A percentile compares a stretch with the other conserved stretches of the same genome.
These are phyloP conservation scores for Prunus mira DNA, from an alignment of 306 rosid species.

Conservation along the genomic window DNA sequence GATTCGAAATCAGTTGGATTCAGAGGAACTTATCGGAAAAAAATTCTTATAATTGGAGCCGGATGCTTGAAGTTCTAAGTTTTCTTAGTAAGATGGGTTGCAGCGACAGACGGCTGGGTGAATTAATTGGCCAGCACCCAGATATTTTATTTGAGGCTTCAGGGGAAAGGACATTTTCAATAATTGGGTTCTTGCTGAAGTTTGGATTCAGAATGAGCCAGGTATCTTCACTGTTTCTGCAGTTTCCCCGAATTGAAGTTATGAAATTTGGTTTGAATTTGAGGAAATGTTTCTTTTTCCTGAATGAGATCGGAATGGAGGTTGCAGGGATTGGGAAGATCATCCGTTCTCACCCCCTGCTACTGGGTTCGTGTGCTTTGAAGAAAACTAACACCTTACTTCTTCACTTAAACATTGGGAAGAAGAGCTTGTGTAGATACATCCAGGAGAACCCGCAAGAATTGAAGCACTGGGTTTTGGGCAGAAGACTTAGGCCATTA, in stretches of 20 bases:
- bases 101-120: conserved; percentile 37
- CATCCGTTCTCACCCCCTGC: conserved; percentile 41
- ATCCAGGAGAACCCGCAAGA: conserved; percentile 53
- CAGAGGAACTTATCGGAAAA: conserved; percentile 35
- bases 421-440: conserved; percentile 43
- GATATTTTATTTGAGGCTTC: conserved; percentile 62
- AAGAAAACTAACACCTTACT: conserved; percentile 54
- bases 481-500: conserved; percentile 38
- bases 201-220: conserved; percentile 47
- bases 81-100: conserved; percentile 42
- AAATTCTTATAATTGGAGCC: conserved; percentile 51
- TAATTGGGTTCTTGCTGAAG: conserved; percentile 57
- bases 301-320: conserved; percentile 60
- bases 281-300: conserved; percentile 37
- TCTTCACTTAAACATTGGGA: conserved; percentile 48
- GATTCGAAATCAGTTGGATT: conserved; percentile 49
- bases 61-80: conserved; percentile 44
- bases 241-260: conserved; percentile 50
- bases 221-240: conserved; percentile 36
- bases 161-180: conserved; percentile 46
- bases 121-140: conserved; percentile 34
- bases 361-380: conserved; percentile 53
- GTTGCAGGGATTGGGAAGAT: conserved; percentile 47
- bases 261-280: conserved; percentile 50
- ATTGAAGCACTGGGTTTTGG: conserved; percentile 51